Evolutionary conservation across 768 basidiomycete species (phyloP).

Genomic region (Leccinum olivaceopallidum): DNA sequence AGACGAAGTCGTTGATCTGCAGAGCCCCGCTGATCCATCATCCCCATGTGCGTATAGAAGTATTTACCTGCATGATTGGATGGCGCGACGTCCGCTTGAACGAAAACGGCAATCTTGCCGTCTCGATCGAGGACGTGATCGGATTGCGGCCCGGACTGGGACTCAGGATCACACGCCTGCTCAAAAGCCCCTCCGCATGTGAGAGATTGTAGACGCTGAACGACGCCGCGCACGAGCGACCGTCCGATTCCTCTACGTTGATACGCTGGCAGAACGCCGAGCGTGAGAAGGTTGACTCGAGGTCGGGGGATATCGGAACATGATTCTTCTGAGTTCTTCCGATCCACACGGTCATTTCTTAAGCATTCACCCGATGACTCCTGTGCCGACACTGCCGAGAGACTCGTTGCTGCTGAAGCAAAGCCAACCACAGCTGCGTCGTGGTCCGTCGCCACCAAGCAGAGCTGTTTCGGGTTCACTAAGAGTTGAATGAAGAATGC

Average conservation of each 20-base stretch:
- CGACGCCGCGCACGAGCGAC: constrained; percentile 28
- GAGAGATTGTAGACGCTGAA: constrained; percentile 26
- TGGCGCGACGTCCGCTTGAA: constrained; percentile 29
- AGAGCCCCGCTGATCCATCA: constrained; percentile 23
- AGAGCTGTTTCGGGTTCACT: constrained; percentile 30
- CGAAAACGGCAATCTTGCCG: constrained; percentile 16
- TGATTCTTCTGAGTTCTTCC: background rate
- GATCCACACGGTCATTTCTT: constrained; percentile 1
- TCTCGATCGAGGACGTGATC: background rate
- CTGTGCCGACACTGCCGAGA: constrained; percentile 1
- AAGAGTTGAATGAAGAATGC: constrained; percentile 36
- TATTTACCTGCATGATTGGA: constrained; percentile 26
- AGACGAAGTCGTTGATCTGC: constrained; percentile 12
- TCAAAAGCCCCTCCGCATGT: background rate
- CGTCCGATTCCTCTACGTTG: constrained; percentile 32
- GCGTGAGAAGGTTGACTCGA: constrained; percentile 30
- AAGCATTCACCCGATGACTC: background rate
- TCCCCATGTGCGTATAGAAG: constrained; percentile 32
- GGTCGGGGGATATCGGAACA: constrained; percentile 13
- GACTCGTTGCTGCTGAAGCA: constrained; percentile 25
- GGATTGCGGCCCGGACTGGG: background rate
- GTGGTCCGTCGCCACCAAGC: constrained; percentile 28
- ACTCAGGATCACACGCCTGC: background rate
- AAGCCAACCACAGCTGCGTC: constrained; percentile 25
- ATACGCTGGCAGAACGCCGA: constrained; percentile 30